Evolutionary conservation across 2,329 filamentous ascomycete genomes (phyloP), one percentile per base, ranked within the genome.

Genomic region (Macrophomina phaseolina): DNA sequence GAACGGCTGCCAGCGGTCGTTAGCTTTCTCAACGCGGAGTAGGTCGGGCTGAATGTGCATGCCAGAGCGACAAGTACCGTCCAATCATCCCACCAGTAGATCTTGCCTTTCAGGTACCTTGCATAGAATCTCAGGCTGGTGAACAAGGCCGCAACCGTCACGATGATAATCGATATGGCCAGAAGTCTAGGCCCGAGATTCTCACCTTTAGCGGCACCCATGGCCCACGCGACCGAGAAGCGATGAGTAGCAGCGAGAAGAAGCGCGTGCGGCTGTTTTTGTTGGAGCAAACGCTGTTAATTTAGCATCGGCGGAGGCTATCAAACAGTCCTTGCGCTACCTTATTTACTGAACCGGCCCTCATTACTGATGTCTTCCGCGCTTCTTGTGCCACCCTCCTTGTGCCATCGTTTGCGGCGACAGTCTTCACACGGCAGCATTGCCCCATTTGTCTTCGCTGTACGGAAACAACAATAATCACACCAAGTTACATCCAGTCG

Each of bases 31-130:
- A 28, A 7, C 8, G 18, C 14, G 18, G 23, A 30, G 5, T 5
- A 12, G 4, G 30, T 12, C 9, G 16, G 42, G 12, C 11, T 23
- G 42, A 16, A 14, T n/a, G 18, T 30, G 18, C 48, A 12, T 30
- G n/a, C 48, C 48, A 51, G 18, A 11, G 48, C 48, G 11, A 30
- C 14, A 9, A 51, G 48, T 14, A 23, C 48, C 9, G 48, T 51
- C 48, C 48, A 51, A n/a, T 51, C 48, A 23, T 51, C 48, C 48
- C 48, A 51, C 48, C 48, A 51, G 23, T 51, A 51, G 48, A 51
- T 51, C 18, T 51, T 51, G 9, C 48, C 48, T 30, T 51, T 51
- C 12, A 51, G 48, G 23, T 51, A 30, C 6, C 48, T 18, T 14
- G 48, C 48, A 14, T 51, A 51, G 23, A 51, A 51, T 12, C 48